phyloP scores from a whole-genome alignment of 805 yeast genomes.

The Wickerhamiella occidentalis region DNA sequence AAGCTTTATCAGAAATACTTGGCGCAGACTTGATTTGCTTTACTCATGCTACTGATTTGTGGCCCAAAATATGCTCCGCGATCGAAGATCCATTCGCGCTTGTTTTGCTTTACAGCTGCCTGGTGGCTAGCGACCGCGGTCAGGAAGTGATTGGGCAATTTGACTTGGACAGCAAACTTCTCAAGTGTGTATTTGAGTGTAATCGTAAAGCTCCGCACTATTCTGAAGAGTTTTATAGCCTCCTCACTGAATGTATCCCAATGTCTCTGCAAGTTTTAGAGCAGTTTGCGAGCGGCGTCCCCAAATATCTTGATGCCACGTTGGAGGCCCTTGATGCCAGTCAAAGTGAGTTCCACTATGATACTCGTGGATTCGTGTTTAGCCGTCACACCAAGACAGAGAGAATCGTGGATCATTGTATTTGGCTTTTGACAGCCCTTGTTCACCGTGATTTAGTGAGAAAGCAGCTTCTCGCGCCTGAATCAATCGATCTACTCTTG shows the following conservation, averaged over 20 bases:
- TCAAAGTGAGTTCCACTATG: not conserved
- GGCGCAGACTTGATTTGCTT: not conserved
- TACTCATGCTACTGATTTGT: not conserved
- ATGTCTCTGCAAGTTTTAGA: not conserved
- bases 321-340: not conserved
- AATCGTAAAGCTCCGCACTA: not conserved
- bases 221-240: not conserved
- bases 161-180: not conserved
- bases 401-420: not conserved
- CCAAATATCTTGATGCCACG: not conserved
- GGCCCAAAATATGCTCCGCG: not conserved
- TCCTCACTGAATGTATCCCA: not conserved
- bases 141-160: not conserved
- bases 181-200: not conserved
- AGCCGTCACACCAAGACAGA: not conserved
- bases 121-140: not conserved
- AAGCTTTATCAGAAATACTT: not conserved
- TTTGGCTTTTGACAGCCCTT: not conserved
- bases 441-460: not conserved
- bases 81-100: not conserved
- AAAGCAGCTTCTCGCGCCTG: not conserved
- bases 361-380: not conserved
- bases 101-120: not conserved
- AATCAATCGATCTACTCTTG: not conserved
- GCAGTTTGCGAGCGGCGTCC: not conserved